Base-by-base conservation (phyloP, 2,329 filamentous ascomycete species). In the Nemania bipapillata region DNA sequence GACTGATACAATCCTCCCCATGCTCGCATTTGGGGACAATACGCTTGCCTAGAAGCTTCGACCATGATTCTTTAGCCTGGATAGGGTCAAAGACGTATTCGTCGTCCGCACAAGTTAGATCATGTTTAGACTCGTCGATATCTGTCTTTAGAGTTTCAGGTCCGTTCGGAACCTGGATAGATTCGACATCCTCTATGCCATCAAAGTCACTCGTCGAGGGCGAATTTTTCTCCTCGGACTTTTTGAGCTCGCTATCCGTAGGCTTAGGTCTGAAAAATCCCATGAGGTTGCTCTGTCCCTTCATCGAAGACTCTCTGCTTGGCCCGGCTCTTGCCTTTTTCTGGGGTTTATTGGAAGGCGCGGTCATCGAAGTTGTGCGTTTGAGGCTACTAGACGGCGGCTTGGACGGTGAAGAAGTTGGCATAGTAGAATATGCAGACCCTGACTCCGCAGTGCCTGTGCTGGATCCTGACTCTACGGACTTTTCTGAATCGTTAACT, bases 21-120 rank as follows among this genome's bases (percentile, higher is more conserved):
- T 99, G 96, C 55, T 97, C 94, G 77, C 96, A 99, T 65, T 86
- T 87, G 0, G 96, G 96, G 0, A 88, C 85, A 1, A 88, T 82
- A 65, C 91, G 90, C 78, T 91, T 93, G 17, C 90, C 88, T 70
- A 98, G 90, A 15, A 98, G 84, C 77, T 91, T 94, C 4, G 89
- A 90, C 96, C 96, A 98, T 24, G 91, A 91, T 76, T 96, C 91
- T 78, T 93, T 95, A 53, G 87, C 87, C 69, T 87, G 85, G 57
- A 93, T 88, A 0, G 91, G 90, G 73, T 94, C 92, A 68, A 91
- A 84, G 1, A 88, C 83, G 64, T 79, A 83, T 8, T 80, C 83
- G 2, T 77, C 47, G 7, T 52, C 62, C 15, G n/a, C 20, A 12
- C 50, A 66, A 30, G 45, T 53, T 17, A 58, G 26, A 11, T 20